Evolutionary conservation across 805 yeast species (phyloP).

Genomic region (Myxozyma neglecta): DNA sequence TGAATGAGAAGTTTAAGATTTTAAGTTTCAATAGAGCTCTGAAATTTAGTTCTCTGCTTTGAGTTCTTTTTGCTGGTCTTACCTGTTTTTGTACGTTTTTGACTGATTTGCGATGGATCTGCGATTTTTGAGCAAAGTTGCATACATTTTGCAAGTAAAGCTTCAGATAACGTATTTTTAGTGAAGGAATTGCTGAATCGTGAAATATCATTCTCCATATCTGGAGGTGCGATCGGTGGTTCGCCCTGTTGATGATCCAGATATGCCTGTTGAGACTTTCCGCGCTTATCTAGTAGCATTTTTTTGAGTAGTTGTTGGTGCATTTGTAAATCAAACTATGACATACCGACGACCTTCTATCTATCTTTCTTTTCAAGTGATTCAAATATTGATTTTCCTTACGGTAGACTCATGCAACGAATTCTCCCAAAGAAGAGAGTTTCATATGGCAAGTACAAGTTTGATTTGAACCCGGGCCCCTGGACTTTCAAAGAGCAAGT

Average conservation of each 20-base stretch:
- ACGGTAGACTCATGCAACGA: conserved; percentile 50
- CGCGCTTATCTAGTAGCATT: conserved; percentile 56
- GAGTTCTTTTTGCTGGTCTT: no score
- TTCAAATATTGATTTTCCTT: conserved; percentile 60
- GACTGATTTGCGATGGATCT: no score
- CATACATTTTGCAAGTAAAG: no score
- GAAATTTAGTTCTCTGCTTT: no score
- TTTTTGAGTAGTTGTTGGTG: conserved; percentile 56
- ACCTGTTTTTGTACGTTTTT: no score
- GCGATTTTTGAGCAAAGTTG: no score
- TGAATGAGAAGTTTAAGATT: no score
- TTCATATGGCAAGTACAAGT: conserved; percentile 41
- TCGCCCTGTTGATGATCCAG: conserved; percentile 55
- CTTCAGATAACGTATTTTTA: no score
- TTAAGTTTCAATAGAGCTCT: no score
- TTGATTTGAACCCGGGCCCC: conserved; percentile 59
- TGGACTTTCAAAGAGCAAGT: conserved; percentile 65
- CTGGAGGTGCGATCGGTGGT: conserved; percentile 69
- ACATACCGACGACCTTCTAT: conserved; percentile 58
- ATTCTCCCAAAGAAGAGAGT: conserved; percentile 48
- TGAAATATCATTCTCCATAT: conserved; percentile 45
- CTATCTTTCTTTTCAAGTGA: conserved; percentile 57
- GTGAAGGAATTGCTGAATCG: no score
- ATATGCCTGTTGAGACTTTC: conserved; percentile 50
- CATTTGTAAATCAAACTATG: conserved; percentile 60